A percentile compares a stretch with the other conserved stretches of the same genome.
phyloP scores from a whole-genome alignment of 2,329 filamentous ascomycete genomes.

The Volutella citrinella region DNA sequence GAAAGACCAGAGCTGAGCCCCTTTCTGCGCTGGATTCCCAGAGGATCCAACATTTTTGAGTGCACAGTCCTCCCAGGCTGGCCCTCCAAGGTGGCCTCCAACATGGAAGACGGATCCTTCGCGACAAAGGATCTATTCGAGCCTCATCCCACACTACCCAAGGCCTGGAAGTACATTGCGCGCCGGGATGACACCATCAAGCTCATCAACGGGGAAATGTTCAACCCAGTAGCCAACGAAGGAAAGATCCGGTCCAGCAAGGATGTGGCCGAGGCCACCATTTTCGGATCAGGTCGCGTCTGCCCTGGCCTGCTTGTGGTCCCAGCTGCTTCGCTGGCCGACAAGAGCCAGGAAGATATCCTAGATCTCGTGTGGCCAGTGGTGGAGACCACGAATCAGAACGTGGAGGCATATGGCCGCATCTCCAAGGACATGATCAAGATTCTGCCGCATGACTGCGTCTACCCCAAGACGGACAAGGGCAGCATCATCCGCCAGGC shows the following conservation, averaged over 20 bases:
- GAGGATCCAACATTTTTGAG: slow-evolving; percentile 38
- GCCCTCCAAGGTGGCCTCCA: slow-evolving; percentile 57
- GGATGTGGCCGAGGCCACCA: slow-evolving; percentile 46
- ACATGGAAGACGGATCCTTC: slow-evolving; percentile 57
- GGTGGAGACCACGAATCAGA: not conserved
- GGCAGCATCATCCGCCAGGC: too few species aligned
- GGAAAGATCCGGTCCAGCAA: slow-evolving; percentile 44
- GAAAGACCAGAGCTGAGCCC: slow-evolving; percentile 14
- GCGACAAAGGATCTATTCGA: slow-evolving; percentile 62
- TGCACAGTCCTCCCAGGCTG: slow-evolving; percentile 52
- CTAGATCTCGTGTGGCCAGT: not conserved
- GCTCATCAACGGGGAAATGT: slow-evolving; percentile 64
- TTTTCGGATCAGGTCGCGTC: slow-evolving; percentile 56
- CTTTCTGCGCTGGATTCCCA: slow-evolving; percentile 9
- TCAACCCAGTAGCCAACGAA: slow-evolving; percentile 61
- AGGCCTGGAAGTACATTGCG: slow-evolving; percentile 61
- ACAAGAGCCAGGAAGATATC: not conserved
- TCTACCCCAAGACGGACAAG: too few species aligned
- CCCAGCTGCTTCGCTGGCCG: too few species aligned
- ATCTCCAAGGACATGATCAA: too few species aligned
- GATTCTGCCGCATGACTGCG: too few species aligned
- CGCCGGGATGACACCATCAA: slow-evolving; percentile 59
- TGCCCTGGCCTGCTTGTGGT: slow-evolving; percentile 58
- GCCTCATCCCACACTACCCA: slow-evolving; percentile 45
- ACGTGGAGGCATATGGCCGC: too few species aligned